Percentiles rank a stretch among this genome's conserved stretches.
Evolutionary conservation across 306 rosid genomes (phyloP).

Genomic region (Quercus bicolor): DNA sequence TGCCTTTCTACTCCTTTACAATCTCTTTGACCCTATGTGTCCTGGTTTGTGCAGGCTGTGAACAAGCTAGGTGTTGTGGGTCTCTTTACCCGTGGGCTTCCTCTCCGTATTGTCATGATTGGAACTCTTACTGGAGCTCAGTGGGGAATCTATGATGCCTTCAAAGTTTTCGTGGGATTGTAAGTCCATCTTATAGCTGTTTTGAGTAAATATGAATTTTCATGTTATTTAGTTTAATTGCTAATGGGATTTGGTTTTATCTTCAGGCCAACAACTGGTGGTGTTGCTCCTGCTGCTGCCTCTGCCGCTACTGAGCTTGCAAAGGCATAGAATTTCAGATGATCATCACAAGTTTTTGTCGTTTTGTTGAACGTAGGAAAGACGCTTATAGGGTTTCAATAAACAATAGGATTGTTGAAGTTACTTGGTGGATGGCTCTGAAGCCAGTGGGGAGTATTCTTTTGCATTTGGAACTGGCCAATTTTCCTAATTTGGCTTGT

Average conservation of each 20-base stretch:
- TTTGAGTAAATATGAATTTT: background rate
- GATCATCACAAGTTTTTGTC: constrained; percentile 9
- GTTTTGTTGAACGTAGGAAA: constrained; percentile 32
- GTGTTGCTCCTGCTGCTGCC: constrained; percentile 53
- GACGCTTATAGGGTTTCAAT: constrained; percentile 46
- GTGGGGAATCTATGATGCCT: constrained; percentile 95
- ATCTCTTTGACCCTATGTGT: constrained; percentile 10
- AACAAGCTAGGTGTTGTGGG: constrained; percentile 75
- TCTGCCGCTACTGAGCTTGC: constrained; percentile 35
- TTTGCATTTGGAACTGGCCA: constrained; percentile 40
- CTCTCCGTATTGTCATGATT: constrained; percentile 94
- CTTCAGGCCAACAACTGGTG: constrained; percentile 94
- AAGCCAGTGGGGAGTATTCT: constrained; percentile 35
- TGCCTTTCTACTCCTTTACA: background rate
- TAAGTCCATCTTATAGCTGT: constrained; percentile 41
- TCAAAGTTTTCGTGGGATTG: constrained; percentile 93
- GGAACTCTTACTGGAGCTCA: constrained; percentile 98
- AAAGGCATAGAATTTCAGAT: constrained; percentile 21
- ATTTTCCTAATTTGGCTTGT: constrained; percentile 31
- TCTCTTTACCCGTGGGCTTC: constrained; percentile 92
- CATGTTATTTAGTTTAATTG: background rate
- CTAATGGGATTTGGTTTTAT: constrained; percentile 9
- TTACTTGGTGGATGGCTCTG: constrained; percentile 41
- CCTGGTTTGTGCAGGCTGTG: constrained; percentile 60
- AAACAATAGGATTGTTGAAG: constrained; percentile 41